Evolutionary conservation across 139 green algal genomes (phyloP), one percentile per base, ranked within the genome.

Genomic region (Coelastrella sp.): DNA sequence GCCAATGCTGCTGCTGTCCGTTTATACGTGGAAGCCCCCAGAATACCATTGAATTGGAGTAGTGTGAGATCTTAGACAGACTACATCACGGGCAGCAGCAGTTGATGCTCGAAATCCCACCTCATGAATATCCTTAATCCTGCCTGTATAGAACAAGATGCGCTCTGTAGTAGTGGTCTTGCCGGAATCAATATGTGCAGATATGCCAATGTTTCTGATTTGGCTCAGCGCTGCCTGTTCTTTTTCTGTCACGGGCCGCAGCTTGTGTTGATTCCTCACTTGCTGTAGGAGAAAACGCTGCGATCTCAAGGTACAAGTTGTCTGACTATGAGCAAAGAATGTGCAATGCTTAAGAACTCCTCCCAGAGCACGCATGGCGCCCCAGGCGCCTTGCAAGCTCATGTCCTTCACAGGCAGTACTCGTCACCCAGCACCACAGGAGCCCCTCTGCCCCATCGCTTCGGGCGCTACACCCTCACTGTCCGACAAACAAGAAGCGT

Each of bases 161-260:
- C 98, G 97, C 93, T 99, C 98, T 22, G 98, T 99, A 7, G 99
- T 92, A 7, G 98, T 99, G 0, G 98, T 99, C 93, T 99, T 99
- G 66, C 98, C 98, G 0, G 94, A 98, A 92, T 99, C 98, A 85
- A 99, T 99, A 92, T 99, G 98, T 8, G 98, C 98, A 3, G 92
- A 97, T 82, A 99, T 99, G 17, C 98, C 98, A 59, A 99, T 99
- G 94, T 99, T 99, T 7, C 97, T 90, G 22, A 99, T 92, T 8
- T 94, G 70, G 0, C 89, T 90, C 35, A 97, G 91, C 6, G 73
- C 56, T 57, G 90, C 27, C 66, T 91, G 73, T 78, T 95, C 92
- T 79, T 93, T 80, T 7, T 89, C 74, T 0, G 85, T 94, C 6
- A 94, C 92, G 60, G 65, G 78, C 65, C 68, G 49, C 60, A 68